Percentiles rank a stretch among this genome's conserved stretches.
These are phyloP conservation scores for Magnusiomyces clavatus DNA, from an alignment of 1,139 yeast genomes.

Conservation along the genomic window DNA sequence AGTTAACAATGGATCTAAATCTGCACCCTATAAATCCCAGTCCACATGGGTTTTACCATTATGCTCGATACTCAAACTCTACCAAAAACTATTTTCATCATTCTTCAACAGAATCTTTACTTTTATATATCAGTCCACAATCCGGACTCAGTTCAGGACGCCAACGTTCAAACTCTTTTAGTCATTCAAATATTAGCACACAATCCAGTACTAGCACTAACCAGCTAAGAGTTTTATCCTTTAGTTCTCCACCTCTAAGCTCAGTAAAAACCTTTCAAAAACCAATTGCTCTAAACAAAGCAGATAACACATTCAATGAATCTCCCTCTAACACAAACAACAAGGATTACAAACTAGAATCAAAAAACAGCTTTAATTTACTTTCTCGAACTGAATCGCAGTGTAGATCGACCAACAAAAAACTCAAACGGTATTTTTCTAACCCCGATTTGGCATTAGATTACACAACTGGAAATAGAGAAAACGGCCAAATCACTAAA, in stretches of 20 bases:
- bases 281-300: no score
- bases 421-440: conserved; percentile 1
- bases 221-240: no score
- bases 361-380: no score
- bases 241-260: no score
- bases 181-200: background rate
- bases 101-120: conserved; percentile 3
- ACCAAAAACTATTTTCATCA: background rate
- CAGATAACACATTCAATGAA: no score
- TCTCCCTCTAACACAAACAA: no score
- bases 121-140: conserved; percentile 1
- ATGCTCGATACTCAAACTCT: background rate
- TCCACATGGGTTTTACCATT: no score
- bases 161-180: conserved; percentile 3
- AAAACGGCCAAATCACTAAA: no score
- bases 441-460: background rate
- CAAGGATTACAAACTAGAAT: no score
- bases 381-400: background rate
- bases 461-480: background rate
- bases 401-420: background rate
- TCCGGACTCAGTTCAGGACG: conserved; percentile 2
- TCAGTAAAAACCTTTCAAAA: no score
- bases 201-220: background rate
- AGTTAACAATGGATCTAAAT: no score
- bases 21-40: no score